Percentiles rank a stretch among this genome's conserved stretches.
These are phyloP conservation scores for Kodamaea sp. DNA, from an alignment of 1,139 yeast genomes.

Conservation along the genomic window DNA sequence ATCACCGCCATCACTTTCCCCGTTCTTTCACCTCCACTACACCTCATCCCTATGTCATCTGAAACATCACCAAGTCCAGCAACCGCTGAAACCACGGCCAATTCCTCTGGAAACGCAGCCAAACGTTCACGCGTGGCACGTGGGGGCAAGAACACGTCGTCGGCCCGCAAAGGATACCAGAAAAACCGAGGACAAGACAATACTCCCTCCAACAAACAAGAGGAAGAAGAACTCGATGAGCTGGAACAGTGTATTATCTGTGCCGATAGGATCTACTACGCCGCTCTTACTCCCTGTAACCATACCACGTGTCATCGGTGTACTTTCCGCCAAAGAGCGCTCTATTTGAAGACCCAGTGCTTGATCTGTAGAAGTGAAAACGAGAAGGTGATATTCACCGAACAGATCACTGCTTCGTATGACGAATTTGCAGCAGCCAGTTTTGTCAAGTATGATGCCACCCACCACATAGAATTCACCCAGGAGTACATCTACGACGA, in stretches of 20 bases:
- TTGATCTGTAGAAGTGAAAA: conserved; percentile 80
- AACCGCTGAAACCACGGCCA: too few relatives aligned
- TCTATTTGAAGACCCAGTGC: conserved; percentile 74
- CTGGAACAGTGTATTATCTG: conserved; percentile 71
- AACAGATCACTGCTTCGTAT: conserved; percentile 41
- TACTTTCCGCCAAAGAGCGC: conserved; percentile 77
- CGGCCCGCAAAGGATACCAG: not conserved
- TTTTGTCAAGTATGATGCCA: conserved; percentile 39
- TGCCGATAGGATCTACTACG: conserved; percentile 64
- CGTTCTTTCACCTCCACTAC: too few relatives aligned
- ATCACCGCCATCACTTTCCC: too few relatives aligned
- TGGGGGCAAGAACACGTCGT: not conserved
- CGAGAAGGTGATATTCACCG: conserved; percentile 59
- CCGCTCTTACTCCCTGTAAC: conserved; percentile 79
- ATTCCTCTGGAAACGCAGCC: too few relatives aligned
- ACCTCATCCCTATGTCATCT: too few relatives aligned
- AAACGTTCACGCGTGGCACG: not conserved
- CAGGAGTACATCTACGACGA: conserved; percentile 39
- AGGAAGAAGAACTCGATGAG: conserved; percentile 34
- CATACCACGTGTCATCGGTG: conserved; percentile 85
- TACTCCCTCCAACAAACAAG: conserved; percentile 8
- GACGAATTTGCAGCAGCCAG: conserved; percentile 34
- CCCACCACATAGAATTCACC: conserved; percentile 55
- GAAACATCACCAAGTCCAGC: too few relatives aligned
- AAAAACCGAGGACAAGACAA: not conserved